phyloP scores from a whole-genome alignment of 2,329 filamentous ascomycete species.

The Immersiporthe knoxdaviesiana region DNA sequence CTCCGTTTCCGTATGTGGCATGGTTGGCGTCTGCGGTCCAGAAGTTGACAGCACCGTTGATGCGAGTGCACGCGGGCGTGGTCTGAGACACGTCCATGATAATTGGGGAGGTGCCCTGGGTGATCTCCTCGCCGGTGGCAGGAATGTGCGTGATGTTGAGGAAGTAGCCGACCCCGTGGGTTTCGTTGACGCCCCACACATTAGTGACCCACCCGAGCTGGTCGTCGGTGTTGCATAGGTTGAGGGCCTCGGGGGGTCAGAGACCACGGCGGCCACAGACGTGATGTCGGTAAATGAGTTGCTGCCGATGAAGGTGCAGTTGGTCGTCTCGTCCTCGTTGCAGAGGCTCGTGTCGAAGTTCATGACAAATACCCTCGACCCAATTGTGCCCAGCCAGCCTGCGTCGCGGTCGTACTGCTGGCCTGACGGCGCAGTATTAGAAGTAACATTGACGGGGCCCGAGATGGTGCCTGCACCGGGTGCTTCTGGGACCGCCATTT shows the following conservation, averaged over 20 bases:
- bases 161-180: constrained; percentile 8
- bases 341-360: constrained; percentile 13
- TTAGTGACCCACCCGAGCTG: constrained; percentile 12
- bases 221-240: constrained; percentile 4
- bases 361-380: constrained; percentile 5
- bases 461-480: not conserved
- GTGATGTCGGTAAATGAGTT: not conserved
- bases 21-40: constrained; percentile 4
- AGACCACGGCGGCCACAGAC: not conserved
- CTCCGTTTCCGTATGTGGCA: constrained; percentile 2
- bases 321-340: not conserved
- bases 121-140: not conserved
- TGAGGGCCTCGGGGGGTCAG: constrained; percentile 1
- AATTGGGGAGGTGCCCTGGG: constrained; percentile 2
- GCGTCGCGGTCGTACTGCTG: constrained; percentile 7
- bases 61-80: constrained; percentile 9
- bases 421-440: not conserved
- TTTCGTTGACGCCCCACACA: constrained; percentile 3
- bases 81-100: not conserved
- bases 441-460: not conserved
- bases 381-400: not conserved
- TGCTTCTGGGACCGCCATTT: not conserved
- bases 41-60: constrained; percentile 10
- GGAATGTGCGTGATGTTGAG: not conserved
- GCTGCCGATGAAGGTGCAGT: not conserved